phyloP scores from a whole-genome alignment of 495 filamentous ascomycete species.

The Podospora didyma region DNA sequence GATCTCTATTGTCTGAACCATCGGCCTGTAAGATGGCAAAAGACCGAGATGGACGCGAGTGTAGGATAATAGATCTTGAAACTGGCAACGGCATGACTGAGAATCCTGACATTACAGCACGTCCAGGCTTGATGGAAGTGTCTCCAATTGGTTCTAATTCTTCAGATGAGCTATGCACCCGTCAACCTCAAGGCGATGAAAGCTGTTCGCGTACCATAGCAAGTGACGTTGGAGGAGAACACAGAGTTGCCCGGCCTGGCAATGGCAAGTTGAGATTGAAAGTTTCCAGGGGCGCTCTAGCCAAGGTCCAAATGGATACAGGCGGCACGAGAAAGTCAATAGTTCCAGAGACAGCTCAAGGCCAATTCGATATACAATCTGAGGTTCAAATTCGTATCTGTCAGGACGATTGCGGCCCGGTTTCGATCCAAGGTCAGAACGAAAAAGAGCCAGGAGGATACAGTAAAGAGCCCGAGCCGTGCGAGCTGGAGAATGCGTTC shows the following conservation, averaged over 20 bases:
- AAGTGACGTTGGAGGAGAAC: not conserved
- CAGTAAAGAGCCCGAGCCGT: not conserved
- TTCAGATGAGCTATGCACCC: not conserved
- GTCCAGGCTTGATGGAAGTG: not conserved
- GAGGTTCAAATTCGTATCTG: not conserved
- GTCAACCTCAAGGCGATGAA: not conserved
- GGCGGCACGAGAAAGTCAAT: not conserved
- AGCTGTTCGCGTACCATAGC: not conserved
- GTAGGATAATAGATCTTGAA: not conserved
- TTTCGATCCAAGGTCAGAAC: not conserved
- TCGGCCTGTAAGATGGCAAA: not conserved
- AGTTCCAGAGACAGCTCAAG: not conserved
- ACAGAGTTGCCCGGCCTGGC: not conserved
- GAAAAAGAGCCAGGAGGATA: not conserved
- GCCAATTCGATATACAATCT: not conserved
- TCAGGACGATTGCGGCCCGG: not conserved
- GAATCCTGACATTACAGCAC: not conserved
- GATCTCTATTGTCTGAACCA: not conserved
- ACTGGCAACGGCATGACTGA: not conserved
- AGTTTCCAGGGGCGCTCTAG: constrained; percentile 24
- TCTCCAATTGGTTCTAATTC: not conserved
- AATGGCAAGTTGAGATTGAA: constrained; percentile 18
- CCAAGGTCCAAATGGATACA: constrained; percentile 4
- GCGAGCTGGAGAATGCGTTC: not conserved
- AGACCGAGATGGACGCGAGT: not conserved